Evolutionary conservation across 1,284 basidiomycete genomes (phyloP), one percentile per base, ranked within the genome.

Genomic region (Salmacisia buchloeana): DNA sequence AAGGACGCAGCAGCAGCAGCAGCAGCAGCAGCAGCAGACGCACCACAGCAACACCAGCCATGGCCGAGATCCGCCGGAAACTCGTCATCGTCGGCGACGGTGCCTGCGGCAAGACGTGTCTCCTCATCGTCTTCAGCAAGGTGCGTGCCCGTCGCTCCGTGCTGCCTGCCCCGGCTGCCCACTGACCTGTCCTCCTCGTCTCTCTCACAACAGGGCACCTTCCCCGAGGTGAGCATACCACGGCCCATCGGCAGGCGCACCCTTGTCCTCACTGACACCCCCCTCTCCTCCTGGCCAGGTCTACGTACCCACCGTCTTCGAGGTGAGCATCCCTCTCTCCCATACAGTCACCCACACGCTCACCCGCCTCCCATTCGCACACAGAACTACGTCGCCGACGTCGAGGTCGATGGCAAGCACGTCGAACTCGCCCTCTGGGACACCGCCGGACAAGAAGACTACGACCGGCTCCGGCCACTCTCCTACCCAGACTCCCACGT

Each of bases 391-490:
- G 91, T 91, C 59, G 89, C 89, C 70, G 89, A 92, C 80, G 90
- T 92, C 64, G 89, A 92, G 81, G 90, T 92, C 63, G 91, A 92
- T 77, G 89, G 89, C 71, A 92, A 91, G 82, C 88, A 91, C 81
- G 89, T 94, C 72, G 92, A 94, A 81, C 84, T 94, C 69, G 91
- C 92, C 33, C 84, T 94, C 69, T 94, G 92, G 92, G 92, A 94
- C 89, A 94, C 92, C 65, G 91, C 92, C 29, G 92, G 92, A 63
- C 91, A 94, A 81, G 92, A 94, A 75, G 84, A 85, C 72, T 84
- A 85, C 76, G 84, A 84, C 80, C 82, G 82, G 58, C 72, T 78
- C 25, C 75, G 76, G 39, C 79, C 79, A 3, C 86, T 93, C 70
- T 89, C 87, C 66, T 94, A 93, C 82, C 91, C 91, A 41, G 91